Conservation (phyloP, 176 grass and related monocot species). For the Alopecurus myosuroides region DNA sequence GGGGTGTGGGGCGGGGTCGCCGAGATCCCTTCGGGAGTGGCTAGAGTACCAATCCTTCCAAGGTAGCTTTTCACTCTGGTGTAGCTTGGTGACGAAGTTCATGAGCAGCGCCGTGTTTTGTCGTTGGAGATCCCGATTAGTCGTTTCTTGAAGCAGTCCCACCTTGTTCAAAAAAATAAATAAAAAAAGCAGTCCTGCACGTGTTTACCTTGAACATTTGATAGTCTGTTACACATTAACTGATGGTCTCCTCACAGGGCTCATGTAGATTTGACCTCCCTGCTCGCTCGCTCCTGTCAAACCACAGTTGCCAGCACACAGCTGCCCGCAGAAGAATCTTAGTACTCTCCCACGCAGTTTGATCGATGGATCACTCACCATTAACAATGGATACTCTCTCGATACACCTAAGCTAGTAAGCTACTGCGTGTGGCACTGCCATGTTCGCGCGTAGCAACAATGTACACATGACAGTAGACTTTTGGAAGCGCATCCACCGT, state of each 20-base stretch:
- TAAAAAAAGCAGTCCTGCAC: no score
- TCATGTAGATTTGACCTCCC: slow-evolving; percentile 31
- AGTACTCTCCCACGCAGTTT: background rate
- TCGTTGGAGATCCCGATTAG: no score
- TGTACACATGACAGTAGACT: background rate
- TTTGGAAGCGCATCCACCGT: background rate
- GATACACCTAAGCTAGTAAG: background rate
- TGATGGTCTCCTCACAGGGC: slow-evolving; percentile 25
- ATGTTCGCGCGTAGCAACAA: slow-evolving; percentile 22
- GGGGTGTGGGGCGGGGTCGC: no score
- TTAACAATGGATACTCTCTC: background rate
- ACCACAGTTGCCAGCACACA: background rate
- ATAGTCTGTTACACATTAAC: no score
- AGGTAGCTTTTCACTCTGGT: no score
- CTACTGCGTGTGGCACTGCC: background rate
- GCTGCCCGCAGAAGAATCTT: slow-evolving; percentile 16
- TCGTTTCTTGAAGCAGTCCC: no score
- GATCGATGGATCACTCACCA: slow-evolving; percentile 5
- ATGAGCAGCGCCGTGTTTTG: no score
- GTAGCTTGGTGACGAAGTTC: no score
- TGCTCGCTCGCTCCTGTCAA: slow-evolving; percentile 7
- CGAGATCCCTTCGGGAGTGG: no score
- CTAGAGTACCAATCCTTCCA: no score
- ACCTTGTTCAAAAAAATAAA: no score
- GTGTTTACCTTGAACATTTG: no score